phyloP scores from a whole-genome alignment of 2,329 filamentous ascomycete species.

The Paecilomyces formosus region DNA sequence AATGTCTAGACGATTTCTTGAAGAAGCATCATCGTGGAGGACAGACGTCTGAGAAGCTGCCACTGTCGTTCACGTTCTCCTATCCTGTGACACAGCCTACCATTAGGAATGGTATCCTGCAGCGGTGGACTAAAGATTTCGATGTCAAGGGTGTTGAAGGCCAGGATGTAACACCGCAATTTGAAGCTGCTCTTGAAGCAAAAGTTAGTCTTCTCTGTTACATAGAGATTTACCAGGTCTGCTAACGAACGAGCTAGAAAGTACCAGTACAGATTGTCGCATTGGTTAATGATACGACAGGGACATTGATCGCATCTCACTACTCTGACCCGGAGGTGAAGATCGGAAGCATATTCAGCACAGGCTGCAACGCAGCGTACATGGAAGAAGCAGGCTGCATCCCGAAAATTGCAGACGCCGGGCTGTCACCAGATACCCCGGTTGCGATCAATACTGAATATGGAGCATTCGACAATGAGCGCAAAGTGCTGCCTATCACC shows the following conservation, averaged over 20 bases:
- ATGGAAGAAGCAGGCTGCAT: conserved; percentile 81
- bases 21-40: conserved; percentile 59
- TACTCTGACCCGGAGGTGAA: conserved; percentile 82
- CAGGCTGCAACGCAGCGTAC: conserved; percentile 91
- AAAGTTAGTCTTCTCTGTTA: conserved; percentile 36
- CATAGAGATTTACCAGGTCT: conserved; percentile 1
- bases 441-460: conserved; percentile 95
- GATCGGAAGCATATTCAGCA: conserved; percentile 92
- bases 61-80: conserved; percentile 82
- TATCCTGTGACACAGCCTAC: conserved; percentile 80
- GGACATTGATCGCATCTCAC: conserved; percentile 83
- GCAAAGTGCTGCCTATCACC: conserved; percentile 70
- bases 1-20: conserved; percentile 73
- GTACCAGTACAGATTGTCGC: conserved; percentile 80
- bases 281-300: conserved; percentile 89
- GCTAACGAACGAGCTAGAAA: conserved; percentile 40
- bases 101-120: conserved; percentile 76
- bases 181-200: conserved; percentile 63
- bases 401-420: conserved; percentile 77
- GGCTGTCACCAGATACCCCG: conserved; percentile 63
- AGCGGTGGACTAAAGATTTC: conserved; percentile 89
- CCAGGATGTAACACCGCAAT: conserved; percentile 72
- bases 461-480: conserved; percentile 86
- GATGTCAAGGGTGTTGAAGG: conserved; percentile 84
- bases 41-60: conserved; percentile 40